Conservation (phyloP, 2,329 filamentous ascomycete genomes). For the Penicillium sp. region DNA sequence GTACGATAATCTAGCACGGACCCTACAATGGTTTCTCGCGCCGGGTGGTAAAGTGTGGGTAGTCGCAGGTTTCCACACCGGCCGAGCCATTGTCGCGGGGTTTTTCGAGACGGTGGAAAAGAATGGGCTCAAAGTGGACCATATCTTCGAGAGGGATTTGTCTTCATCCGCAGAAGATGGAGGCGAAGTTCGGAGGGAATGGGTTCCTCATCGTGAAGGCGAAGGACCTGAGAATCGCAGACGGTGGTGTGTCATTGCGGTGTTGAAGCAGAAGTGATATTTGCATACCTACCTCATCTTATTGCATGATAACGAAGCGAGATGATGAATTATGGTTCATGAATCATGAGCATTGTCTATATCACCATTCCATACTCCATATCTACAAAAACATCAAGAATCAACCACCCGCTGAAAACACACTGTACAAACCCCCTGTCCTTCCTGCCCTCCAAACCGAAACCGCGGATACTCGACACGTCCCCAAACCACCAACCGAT, state of each 20-base stretch:
- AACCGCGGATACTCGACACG: conserved; percentile 78
- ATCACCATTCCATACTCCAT: not conserved
- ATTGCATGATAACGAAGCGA: not conserved
- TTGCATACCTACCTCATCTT: not conserved
- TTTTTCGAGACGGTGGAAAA: conserved; percentile 49
- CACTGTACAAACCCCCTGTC: conserved; percentile 80
- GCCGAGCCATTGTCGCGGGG: conserved; percentile 48
- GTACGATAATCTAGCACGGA: conserved; percentile 51
- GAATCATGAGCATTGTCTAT: no score
- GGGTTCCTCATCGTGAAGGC: conserved; percentile 45
- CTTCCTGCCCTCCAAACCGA: conserved; percentile 80
- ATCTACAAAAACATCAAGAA: not conserved
- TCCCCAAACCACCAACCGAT: conserved; percentile 55
- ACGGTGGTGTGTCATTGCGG: conserved; percentile 53
- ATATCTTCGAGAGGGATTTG: conserved; percentile 52
- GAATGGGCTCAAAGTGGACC: conserved; percentile 46
- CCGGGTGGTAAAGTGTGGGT: conserved; percentile 41
- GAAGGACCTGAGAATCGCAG: conserved; percentile 47
- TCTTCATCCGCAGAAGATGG: conserved; percentile 32
- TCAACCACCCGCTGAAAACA: conserved; percentile 59
- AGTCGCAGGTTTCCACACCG: conserved; percentile 56
- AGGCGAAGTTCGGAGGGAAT: conserved; percentile 41
- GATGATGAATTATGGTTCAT: no score
- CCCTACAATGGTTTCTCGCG: conserved; percentile 53
- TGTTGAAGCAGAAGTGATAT: conserved; percentile 27